Base-by-base conservation (phyloP, 257 asterid genomes). In the Solanum chilense region DNA sequence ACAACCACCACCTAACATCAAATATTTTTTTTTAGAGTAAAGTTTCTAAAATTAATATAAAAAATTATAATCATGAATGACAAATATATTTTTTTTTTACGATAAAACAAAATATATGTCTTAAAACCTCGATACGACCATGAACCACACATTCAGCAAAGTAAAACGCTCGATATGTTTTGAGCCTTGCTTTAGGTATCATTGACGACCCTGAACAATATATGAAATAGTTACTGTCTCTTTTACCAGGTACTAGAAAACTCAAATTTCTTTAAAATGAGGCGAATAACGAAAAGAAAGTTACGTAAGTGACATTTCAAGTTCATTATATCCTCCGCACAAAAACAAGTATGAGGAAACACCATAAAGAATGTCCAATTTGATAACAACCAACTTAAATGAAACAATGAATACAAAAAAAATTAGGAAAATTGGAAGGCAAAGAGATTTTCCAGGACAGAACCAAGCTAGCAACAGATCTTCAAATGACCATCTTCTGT, bases 401-500 rank as follows among this genome's bases (percentile, higher is more conserved):
- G 70, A 62, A n/a, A 2, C n/a, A 60, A 60, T 21, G 4, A 3
- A 16, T 10, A 60, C 14, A n/a, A 75, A 41, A 56, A 7, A 56
- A 76, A n/a, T 44, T 25, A 44, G 29, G 62, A 77, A 42, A 77
- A 3, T 77, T 14, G 39, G 39, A 44, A 77, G n/a, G n/a, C 39
- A 42, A 44, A 77, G 78, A 8, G 44, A 73, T 73, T 33, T 73
- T 20, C 29, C 49, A 73, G 9, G 81, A 21, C 81, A 73, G 27
- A 62, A 82, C 68, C 88, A 69, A 31, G 41, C 42, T 95, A 96
- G 85, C 93, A 90, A 89, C 98, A 97, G 58, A 95, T 93, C 86
- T 90, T 94, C 91, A 97, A 86, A 86, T 92, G 91, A 88, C 98
- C 99, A 71, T 94, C 98, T 86, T 97, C 99, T 7, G 98, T 95